phyloP scores from a whole-genome alignment of 805 yeast genomes.

The Cyberlindnera amylophila region DNA sequence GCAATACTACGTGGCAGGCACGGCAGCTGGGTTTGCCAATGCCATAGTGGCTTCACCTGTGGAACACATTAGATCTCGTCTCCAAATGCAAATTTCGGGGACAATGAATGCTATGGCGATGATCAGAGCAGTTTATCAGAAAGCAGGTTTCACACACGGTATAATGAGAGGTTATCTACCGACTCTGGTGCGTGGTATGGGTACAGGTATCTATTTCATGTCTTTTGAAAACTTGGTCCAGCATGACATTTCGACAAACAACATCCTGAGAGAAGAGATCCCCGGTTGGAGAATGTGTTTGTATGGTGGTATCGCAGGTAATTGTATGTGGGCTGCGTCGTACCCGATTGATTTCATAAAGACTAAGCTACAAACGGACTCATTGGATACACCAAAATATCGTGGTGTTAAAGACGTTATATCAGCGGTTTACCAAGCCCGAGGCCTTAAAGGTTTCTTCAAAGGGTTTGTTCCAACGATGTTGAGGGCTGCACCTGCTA shows the following conservation, averaged over 20 bases:
- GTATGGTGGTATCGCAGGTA: slow-evolving; percentile 90
- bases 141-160: slow-evolving; percentile 51
- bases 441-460: slow-evolving; percentile 75
- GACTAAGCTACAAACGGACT: slow-evolving; percentile 81
- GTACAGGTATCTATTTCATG: slow-evolving; percentile 84
- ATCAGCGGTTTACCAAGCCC: slow-evolving; percentile 46
- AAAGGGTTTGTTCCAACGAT: slow-evolving; percentile 91
- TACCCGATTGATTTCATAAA: slow-evolving; percentile 92
- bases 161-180: slow-evolving; percentile 80
- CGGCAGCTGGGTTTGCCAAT: slow-evolving; percentile 87
- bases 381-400: slow-evolving; percentile 55
- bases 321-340: slow-evolving; percentile 77
- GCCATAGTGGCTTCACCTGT: slow-evolving; percentile 89
- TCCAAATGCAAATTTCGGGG: slow-evolving; percentile 75
- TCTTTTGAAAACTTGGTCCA: slow-evolving; percentile 86
- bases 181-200: slow-evolving; percentile 79
- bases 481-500: slow-evolving; percentile 96
- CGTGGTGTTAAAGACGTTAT: slow-evolving; percentile 56
- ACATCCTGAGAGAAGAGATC: slow-evolving; percentile 59
- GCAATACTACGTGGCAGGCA: slow-evolving; percentile 82
- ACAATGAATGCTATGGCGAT: slow-evolving; percentile 73
- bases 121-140: slow-evolving; percentile 48
- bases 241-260: slow-evolving; percentile 46
- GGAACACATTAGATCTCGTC: slow-evolving; percentile 89
- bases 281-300: slow-evolving; percentile 85